These are phyloP conservation scores for Phytophthora rubi DNA, from an alignment of 352 stramenopile genomes.

Conservation along the genomic window DNA sequence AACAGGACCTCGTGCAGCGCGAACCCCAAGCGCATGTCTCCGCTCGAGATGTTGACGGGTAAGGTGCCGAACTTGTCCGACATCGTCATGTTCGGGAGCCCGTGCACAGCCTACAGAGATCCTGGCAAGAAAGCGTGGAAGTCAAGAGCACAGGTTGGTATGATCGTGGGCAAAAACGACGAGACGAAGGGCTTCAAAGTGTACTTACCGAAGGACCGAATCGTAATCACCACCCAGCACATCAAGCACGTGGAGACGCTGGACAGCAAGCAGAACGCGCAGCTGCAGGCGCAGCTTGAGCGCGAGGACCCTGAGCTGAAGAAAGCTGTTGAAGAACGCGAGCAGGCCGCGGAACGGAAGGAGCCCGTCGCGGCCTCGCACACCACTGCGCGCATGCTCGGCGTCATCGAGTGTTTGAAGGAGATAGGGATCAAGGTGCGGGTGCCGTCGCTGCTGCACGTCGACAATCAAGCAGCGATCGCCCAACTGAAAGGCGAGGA, in stretches of 20 bases:
- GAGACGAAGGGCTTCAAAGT: no score
- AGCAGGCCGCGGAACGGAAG: neutral
- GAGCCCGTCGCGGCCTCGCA: constrained; percentile 6
- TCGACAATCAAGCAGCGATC: constrained; percentile 26
- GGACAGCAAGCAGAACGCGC: neutral
- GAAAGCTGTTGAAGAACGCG: neutral
- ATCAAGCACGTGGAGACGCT: neutral
- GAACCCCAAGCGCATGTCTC: constrained; percentile 18
- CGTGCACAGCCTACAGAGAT: constrained; percentile 18
- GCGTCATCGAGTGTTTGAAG: constrained; percentile 3
- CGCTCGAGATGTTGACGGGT: constrained; percentile 14
- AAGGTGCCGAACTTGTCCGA: constrained; percentile 1
- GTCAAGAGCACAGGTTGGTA: neutral
- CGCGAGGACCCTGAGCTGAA: neutral
- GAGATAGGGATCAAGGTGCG: neutral
- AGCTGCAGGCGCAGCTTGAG: constrained; percentile 1
- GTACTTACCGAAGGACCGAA: no score
- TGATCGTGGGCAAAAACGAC: no score
- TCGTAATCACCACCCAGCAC: neutral
- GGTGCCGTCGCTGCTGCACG: neutral
- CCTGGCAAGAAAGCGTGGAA: constrained; percentile 11
- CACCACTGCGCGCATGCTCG: constrained; percentile 16
- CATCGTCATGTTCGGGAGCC: constrained; percentile 15
- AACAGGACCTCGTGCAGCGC: constrained; percentile 31
- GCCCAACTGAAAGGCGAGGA: constrained; percentile 19